Evolutionary conservation across 768 basidiomycete genomes (phyloP).

Genomic region (Leccinum variicolor): DNA sequence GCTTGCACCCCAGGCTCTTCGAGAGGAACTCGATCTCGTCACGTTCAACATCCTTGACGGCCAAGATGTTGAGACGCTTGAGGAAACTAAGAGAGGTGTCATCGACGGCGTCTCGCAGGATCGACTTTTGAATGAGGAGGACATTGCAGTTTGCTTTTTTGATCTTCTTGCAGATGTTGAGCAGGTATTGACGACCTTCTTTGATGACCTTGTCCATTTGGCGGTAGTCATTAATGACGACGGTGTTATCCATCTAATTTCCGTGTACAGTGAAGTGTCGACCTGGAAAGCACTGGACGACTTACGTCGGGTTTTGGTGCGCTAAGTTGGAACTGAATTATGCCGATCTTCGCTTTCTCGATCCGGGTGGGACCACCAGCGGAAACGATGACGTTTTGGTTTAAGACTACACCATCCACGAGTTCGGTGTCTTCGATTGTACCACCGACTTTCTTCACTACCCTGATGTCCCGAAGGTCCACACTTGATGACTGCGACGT

Average conservation of each 20-base stretch:
- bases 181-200: conserved; percentile 95
- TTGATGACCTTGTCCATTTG: conserved; percentile 99
- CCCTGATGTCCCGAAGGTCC: conserved; percentile 91
- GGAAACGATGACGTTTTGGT: conserved; percentile 88
- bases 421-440: conserved; percentile 99
- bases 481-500: conserved; percentile 90
- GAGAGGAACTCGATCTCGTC: conserved; percentile 98
- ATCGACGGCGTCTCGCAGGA: conserved; percentile 98
- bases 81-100: conserved; percentile 97
- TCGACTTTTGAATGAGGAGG: conserved; percentile 98
- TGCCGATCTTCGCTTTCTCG: conserved; percentile 97
- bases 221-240: conserved; percentile 98
- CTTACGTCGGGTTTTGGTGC: conserved; percentile 96
- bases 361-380: conserved; percentile 93
- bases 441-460: conserved; percentile 98
- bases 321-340: conserved; percentile 97
- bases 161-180: conserved; percentile 98
- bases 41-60: conserved; percentile 95
- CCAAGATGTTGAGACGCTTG: conserved; percentile 93
- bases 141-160: conserved; percentile 99
- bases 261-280: not conserved
- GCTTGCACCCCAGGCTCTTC: conserved; percentile 93
- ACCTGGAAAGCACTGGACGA: not conserved
- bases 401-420: conserved; percentile 93
- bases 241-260: conserved; percentile 96